Evolutionary conservation across 1,284 basidiomycete genomes (phyloP).

Genomic region (Entoloma clypeatum): DNA sequence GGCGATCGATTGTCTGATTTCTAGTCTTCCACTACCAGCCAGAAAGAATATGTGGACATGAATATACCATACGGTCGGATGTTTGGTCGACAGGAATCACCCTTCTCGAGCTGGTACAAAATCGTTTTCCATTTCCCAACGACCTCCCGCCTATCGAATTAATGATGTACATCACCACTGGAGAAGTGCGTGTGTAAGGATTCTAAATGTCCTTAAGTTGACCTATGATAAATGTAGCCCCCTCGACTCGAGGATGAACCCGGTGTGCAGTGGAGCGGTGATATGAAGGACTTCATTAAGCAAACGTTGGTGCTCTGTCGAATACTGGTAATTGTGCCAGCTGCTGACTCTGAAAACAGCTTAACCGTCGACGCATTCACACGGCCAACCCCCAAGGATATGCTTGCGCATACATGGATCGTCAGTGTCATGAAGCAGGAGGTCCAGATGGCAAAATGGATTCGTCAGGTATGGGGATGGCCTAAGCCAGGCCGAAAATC

Average conservation of each 20-base stretch:
- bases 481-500: constrained; percentile 41
- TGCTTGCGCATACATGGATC: constrained; percentile 90
- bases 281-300: constrained; percentile 92
- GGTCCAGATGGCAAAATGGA: constrained; percentile 88
- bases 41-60: constrained; percentile 86
- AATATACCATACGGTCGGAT: constrained; percentile 92
- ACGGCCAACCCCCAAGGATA: constrained; percentile 82
- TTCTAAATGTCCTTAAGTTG: constrained; percentile 11
- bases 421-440: constrained; percentile 74
- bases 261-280: constrained; percentile 73
- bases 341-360: constrained; percentile 10
- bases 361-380: constrained; percentile 54
- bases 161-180: constrained; percentile 86
- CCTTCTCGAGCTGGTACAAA: constrained; percentile 89
- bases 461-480: constrained; percentile 89
- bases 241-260: constrained; percentile 76
- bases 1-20: constrained; percentile 13
- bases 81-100: constrained; percentile 98
- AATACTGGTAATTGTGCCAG: constrained; percentile 2
- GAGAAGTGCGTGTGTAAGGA: constrained; percentile 51
- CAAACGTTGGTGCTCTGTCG: constrained; percentile 59
- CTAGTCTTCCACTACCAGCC: constrained; percentile 50
- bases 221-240: constrained; percentile 49
- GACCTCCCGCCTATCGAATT: constrained; percentile 93
- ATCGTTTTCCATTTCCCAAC: constrained; percentile 93